Evolutionary conservation across 371 early-diverging fungal species (phyloP).

Genomic region (Mortierella sp.): DNA sequence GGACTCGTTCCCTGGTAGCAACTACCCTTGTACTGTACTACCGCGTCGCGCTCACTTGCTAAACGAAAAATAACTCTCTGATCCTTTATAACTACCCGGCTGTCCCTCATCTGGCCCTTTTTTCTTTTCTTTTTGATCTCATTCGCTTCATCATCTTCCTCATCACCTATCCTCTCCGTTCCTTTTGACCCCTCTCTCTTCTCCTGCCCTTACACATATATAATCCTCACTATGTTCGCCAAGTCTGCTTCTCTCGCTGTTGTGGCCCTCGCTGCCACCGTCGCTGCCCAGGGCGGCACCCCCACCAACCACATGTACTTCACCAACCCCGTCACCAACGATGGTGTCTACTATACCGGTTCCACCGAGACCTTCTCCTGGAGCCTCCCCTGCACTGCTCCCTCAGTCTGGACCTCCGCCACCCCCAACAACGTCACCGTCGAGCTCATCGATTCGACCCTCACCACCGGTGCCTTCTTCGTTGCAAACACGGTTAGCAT

Average conservation of each 20-base stretch:
- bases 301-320: slow-evolving; percentile 32
- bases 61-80: no score
- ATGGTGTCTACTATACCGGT: slow-evolving; percentile 6
- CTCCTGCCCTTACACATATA: not conserved
- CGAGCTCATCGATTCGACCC: slow-evolving; percentile 62
- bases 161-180: not conserved
- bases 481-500: slow-evolving; percentile 61
- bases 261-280: slow-evolving; percentile 22
- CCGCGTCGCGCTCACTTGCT: no score
- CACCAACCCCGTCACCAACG: slow-evolving; percentile 32
- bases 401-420: slow-evolving; percentile 6
- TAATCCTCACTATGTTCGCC: slow-evolving; percentile 29
- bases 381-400: slow-evolving; percentile 14
- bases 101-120: not conserved
- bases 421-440: slow-evolving; percentile 21
- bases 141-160: not conserved
- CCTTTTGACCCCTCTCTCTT: not conserved
- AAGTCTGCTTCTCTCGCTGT: slow-evolving; percentile 30
- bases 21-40: not conserved
- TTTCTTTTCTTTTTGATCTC: slow-evolving; percentile 1
- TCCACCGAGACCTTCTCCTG: slow-evolving; percentile 19
- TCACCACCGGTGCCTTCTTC: slow-evolving; percentile 71
- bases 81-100: not conserved
- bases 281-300: slow-evolving; percentile 22
- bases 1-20: not conserved